These are phyloP conservation scores for Russula lepida DNA, from an alignment of 768 basidiomycete species.

Conservation along the genomic window DNA sequence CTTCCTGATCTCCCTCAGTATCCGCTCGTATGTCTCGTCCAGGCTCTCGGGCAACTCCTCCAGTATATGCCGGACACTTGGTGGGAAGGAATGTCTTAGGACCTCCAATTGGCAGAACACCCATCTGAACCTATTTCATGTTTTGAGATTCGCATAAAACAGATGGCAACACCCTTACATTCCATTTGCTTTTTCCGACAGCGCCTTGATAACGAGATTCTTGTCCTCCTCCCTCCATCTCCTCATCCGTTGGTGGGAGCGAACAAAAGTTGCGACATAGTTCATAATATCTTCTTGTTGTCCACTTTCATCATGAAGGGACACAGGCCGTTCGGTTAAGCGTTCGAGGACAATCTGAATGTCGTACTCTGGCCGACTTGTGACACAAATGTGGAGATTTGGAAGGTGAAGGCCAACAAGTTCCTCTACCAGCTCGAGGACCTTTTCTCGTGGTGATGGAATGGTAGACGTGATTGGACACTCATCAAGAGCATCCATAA, in stretches of 20 bases:
- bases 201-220: neutral
- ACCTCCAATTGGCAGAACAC: neutral
- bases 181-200: neutral
- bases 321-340: neutral
- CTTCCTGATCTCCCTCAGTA: neutral
- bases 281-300: neutral
- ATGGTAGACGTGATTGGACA: neutral
- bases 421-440: neutral
- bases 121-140: neutral
- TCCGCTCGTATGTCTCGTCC: slow-evolving; percentile 5
- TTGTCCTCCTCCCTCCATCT: neutral
- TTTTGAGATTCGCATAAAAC: neutral
- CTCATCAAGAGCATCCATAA: neutral
- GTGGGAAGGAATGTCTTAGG: neutral
- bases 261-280: neutral
- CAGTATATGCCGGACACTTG: neutral
- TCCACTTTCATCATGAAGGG: neutral
- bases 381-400: neutral
- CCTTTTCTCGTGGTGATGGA: neutral
- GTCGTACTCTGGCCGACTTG: slow-evolving; percentile 5
- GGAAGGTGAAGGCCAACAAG: neutral
- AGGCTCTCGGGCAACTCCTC: neutral
- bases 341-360: neutral
- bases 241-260: neutral
- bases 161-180: neutral